phyloP scores from a whole-genome alignment of 352 stramenopile species.

The Pythium plurisporium region DNA sequence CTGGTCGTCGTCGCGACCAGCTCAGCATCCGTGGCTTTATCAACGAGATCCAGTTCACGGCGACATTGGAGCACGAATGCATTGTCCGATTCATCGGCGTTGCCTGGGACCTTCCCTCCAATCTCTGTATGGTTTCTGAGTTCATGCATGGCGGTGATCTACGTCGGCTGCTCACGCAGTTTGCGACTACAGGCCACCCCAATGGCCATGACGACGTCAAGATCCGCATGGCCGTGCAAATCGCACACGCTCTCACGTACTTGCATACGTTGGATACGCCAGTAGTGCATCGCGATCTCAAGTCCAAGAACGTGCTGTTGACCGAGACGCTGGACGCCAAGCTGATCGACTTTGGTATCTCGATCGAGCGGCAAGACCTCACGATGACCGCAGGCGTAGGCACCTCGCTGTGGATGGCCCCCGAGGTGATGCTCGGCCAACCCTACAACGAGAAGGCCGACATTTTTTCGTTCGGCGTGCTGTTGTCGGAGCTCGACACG shows the following conservation, averaged over 20 bases:
- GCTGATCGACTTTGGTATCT: constrained; percentile 41
- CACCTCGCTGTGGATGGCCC: constrained; percentile 37
- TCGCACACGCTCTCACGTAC: constrained; percentile 31
- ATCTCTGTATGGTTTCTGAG: constrained; percentile 35
- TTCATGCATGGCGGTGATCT: constrained; percentile 42
- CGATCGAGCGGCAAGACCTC: constrained; percentile 18
- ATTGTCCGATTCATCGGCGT: constrained; percentile 42
- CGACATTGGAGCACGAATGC: constrained; percentile 31
- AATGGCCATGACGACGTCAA: constrained; percentile 29
- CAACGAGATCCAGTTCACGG: constrained; percentile 22
- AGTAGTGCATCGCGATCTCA: constrained; percentile 38
- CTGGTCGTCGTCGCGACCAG: background rate
- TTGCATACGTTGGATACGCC: constrained; percentile 28
- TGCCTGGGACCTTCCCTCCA: constrained; percentile 29
- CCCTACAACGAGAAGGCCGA: constrained; percentile 36
- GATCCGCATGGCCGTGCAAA: constrained; percentile 29
- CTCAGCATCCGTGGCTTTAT: constrained; percentile 2
- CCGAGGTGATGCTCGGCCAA: constrained; percentile 30
- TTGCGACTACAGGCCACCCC: constrained; percentile 3
- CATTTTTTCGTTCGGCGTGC: constrained; percentile 82
- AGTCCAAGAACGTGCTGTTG: constrained; percentile 39
- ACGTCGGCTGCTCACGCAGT: constrained; percentile 19
- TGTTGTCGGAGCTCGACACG: constrained; percentile 40
- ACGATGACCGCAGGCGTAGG: constrained; percentile 38
- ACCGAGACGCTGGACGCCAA: constrained; percentile 26